A percentile compares a stretch with the other conserved stretches of the same genome.
These are phyloP conservation scores for Populus nigra DNA, from an alignment of 345 rosid species.

Conservation along the genomic window DNA sequence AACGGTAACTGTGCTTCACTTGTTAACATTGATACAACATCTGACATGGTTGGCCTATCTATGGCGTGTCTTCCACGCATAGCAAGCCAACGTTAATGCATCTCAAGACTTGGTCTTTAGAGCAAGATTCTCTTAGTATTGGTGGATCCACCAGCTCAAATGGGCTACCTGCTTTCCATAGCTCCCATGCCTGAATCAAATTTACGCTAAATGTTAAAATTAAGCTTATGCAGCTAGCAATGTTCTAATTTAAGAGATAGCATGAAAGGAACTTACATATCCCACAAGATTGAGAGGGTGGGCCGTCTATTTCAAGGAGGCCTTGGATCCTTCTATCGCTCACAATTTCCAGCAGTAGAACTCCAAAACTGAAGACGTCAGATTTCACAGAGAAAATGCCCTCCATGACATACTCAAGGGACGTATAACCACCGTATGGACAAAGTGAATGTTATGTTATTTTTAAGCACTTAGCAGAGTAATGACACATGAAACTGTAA, in stretches of 20 bases:
- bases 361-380: constrained; percentile 28
- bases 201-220: not conserved
- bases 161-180: constrained; percentile 12
- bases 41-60: no score
- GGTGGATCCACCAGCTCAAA: no score
- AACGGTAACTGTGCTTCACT: not conserved
- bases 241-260: no score
- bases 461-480: not conserved
- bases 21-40: not conserved
- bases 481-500: not conserved
- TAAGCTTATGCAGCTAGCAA: not conserved
- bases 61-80: no score
- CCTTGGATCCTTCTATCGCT: constrained; percentile 11
- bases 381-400: constrained; percentile 25
- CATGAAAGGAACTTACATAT: constrained; percentile 10
- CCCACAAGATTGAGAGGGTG: constrained; percentile 7
- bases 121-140: no score
- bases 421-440: constrained; percentile 11
- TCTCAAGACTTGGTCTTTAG: no score
- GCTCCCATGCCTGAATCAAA: constrained; percentile 17
- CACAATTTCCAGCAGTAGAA: constrained; percentile 14
- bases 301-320: not conserved
- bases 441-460: not conserved
- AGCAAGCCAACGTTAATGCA: no score
- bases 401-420: constrained; percentile 17